Base-by-base conservation (phyloP, 768 basidiomycete species). In the Tricholomella constricta region DNA sequence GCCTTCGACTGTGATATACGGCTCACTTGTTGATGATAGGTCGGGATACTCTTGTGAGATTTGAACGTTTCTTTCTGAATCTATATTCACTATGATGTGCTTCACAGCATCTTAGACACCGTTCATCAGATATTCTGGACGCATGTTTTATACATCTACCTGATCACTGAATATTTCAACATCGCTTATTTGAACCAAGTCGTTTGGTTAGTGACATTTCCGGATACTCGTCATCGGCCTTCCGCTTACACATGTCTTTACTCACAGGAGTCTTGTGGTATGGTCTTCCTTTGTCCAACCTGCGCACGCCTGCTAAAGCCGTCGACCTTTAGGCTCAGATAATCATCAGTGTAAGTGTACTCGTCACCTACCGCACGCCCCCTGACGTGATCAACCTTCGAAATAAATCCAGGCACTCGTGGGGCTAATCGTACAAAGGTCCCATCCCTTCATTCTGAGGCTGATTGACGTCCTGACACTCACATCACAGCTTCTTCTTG, bases 191-290 rank as follows among this genome's bases (percentile, higher is more conserved):
- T 56, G n/a, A 46, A 51, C 23, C 44, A 31, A 5, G 49, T 51
- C 14, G 54, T 55, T 17, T 55, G 54, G 54, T 42, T 45, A 37
- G 45, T 48, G 14, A 20, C 26, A 12, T 40, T 1, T 5, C 12
- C 17, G 20, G 11, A n/a, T 4, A 5, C 14, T 17, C 12, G 0
- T 23, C 7, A 9, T 37, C 36, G 10, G n/a, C 7, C 4, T 19
- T 19, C 2, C 20, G 36, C n/a, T 37, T 17, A 37, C 15, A 6
- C 34, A 26, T 23, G 22, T 45, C 34, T 27, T 32, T n/a, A n/a
- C n/a, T n/a, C n/a, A 31, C 32, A 53, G 52, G 52, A 53, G 52
- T 41, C 52, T 53, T 19, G 29, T 53, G n/a, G 52, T 53, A 46
- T 15, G 52, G 14, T 23, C 10, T 25, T 19, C 29, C 27, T 8